A percentile compares a stretch with the other conserved stretches of the same genome.
Conservation (phyloP, 2,329 filamentous ascomycete genomes). For the Aspergillus thermomutatus region DNA sequence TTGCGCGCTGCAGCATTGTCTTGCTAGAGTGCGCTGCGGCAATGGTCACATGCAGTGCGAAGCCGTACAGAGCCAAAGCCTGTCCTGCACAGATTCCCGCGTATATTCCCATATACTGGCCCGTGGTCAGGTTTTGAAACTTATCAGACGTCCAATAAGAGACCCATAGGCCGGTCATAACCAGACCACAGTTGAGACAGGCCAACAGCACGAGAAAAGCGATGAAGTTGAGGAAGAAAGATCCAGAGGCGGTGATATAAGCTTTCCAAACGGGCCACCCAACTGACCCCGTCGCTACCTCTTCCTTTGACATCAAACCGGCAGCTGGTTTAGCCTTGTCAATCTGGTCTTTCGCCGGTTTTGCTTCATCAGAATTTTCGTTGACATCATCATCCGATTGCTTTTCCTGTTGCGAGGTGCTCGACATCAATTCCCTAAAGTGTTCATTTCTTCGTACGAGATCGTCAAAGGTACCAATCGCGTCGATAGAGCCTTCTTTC, state of each 20-base stretch:
- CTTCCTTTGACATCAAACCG: constrained; percentile 48
- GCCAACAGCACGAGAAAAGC: constrained; percentile 63
- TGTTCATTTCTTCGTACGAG: constrained; percentile 74
- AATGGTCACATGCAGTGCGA: constrained; percentile 73
- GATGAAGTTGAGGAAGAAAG: constrained; percentile 59
- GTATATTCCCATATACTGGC: constrained; percentile 67
- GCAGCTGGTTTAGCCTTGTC: constrained; percentile 17
- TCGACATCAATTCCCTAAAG: constrained; percentile 80
- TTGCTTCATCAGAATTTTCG: constrained; percentile 49
- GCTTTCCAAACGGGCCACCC: constrained; percentile 75
- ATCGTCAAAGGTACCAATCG: constrained; percentile 84
- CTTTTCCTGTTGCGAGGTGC: constrained; percentile 62
- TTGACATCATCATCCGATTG: constrained; percentile 49
- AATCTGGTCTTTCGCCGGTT: constrained; percentile 30
- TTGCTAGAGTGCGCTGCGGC: constrained; percentile 79
- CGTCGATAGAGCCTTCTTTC: constrained; percentile 78
- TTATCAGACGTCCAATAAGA: constrained; percentile 88
- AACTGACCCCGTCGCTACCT: constrained; percentile 69
- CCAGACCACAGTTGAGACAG: constrained; percentile 77
- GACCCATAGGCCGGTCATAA: constrained; percentile 85
- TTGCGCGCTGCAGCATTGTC: constrained; percentile 74
- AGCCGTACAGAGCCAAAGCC: constrained; percentile 72
- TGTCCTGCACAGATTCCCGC: constrained; percentile 70
- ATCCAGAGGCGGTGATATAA: constrained; percentile 70
- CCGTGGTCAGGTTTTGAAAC: constrained; percentile 60